phyloP scores from a whole-genome alignment of 1,284 basidiomycete genomes.

The Phellopilus nigrolimitatus region DNA sequence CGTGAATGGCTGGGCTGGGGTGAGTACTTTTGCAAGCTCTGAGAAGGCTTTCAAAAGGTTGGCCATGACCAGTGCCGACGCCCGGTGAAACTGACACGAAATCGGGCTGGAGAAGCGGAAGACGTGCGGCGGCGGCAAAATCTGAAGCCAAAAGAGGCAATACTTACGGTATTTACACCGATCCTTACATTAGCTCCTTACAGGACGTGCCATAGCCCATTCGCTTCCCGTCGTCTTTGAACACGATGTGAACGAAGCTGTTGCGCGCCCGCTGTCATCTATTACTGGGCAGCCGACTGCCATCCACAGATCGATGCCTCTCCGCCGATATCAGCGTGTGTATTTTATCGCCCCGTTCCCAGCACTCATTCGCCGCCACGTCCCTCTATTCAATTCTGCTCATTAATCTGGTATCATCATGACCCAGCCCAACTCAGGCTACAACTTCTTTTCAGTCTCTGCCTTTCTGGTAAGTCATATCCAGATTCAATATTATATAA shows the following conservation, averaged over 20 bases:
- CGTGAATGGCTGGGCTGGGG: conserved; percentile 42
- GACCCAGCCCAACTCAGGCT: conserved; percentile 1
- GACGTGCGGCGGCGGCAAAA: neutral
- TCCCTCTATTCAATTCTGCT: neutral
- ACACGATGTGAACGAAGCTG: too few relatives aligned
- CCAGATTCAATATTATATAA: neutral
- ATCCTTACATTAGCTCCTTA: too few relatives aligned
- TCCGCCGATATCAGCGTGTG: too few relatives aligned
- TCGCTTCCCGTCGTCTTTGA: neutral
- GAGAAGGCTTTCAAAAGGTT: conserved; percentile 29
- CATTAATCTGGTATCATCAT: neutral
- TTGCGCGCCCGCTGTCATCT: too few relatives aligned
- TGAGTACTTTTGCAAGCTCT: conserved; percentile 40
- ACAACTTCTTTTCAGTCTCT: conserved; percentile 14
- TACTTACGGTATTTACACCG: too few relatives aligned
- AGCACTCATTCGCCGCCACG: neutral
- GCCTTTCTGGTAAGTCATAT: conserved; percentile 13
- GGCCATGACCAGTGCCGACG: neutral
- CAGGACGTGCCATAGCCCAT: too few relatives aligned
- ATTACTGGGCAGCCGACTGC: too few relatives aligned
- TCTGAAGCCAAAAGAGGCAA: conserved; percentile 2
- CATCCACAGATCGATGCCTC: too few relatives aligned
- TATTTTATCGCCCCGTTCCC: too few relatives aligned
- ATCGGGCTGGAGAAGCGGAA: too few relatives aligned
- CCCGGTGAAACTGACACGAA: too few relatives aligned